Evolutionary conservation across 192 early-diverging fungal species (phyloP), one percentile per base, ranked within the genome.

Genomic region (Coemansia sp.): DNA sequence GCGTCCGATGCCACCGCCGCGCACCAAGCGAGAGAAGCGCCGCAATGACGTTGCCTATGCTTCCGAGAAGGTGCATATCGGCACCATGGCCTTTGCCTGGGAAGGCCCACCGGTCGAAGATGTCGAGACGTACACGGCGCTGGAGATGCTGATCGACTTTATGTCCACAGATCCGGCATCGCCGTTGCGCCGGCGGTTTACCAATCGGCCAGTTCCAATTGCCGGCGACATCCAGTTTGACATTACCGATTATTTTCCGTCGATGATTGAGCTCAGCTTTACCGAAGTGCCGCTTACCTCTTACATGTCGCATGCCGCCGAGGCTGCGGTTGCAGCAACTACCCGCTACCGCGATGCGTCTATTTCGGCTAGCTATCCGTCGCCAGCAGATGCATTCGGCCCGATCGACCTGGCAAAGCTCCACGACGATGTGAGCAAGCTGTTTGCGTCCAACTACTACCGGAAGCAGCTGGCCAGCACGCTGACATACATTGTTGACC

Each of bases 141-240:
- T 94, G 7, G 89, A 92, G 27, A 84, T 92, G 52, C 68, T 94
- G 26, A 63, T 88, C 51, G 82, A 88, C 21, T 92, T 81, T 49
- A 46, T 94, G 42, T 72, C 78, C 21, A 83, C 83, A n/a, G 80
- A 83, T 11, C 65, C 84, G 1, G 83, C 80, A 4, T 86, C 85
- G 17, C 88, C 86, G 6, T 75, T 91, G 43, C 64, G 79, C 36
- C 85, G 88, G 62, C 79, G 70, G 10, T 92, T 92, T 77, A 85
- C 88, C 4, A 90, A 94, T 57, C 75, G 79, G 8, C 62, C 72
- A 8, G 79, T 79, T 15, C 88, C 88, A 2, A 75, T 81, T 45
- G 86, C 85, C 3, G 79, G 82, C 34, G 79, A 86, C 38, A 81
- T 90, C 15, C 82, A 88, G 50, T 82, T 86, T 42, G 75, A 77